These are phyloP conservation scores for Phylloporus gajari DNA, from an alignment of 1,284 basidiomycete species.

Conservation along the genomic window DNA sequence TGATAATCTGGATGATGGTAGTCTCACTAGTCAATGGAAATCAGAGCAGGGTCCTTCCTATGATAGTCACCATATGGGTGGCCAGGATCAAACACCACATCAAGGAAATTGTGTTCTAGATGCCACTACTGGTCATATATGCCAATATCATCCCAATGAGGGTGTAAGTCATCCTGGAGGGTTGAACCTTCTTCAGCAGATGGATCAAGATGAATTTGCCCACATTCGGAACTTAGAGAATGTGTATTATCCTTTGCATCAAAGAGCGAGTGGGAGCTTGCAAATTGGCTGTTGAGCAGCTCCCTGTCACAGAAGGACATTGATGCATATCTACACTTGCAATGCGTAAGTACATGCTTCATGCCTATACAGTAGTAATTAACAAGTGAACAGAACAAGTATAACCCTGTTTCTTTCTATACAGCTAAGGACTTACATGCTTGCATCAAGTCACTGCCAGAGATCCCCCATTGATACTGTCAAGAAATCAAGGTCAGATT, in stretches of 20 bases:
- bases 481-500: conserved; percentile 15
- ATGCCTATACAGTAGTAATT: too few relatives aligned
- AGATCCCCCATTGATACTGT: conserved; percentile 13
- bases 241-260: not conserved
- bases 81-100: too few relatives aligned
- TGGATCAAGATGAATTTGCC: not conserved
- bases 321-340: not conserved
- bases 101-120: not conserved
- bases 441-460: conserved; percentile 8
- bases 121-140: not conserved
- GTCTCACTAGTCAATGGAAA: too few relatives aligned
- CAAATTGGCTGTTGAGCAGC: not conserved
- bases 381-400: not conserved
- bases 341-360: conserved; percentile 1
- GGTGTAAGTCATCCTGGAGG: not conserved
- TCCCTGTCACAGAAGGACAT: conserved; percentile 4
- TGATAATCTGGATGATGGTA: too few relatives aligned
- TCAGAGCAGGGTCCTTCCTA: too few relatives aligned
- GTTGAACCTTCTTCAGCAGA: conserved; percentile 2
- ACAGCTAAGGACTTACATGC: conserved; percentile 2
- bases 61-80: too few relatives aligned
- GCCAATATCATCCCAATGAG: not conserved
- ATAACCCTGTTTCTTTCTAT: conserved; percentile 8
- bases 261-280: conserved; percentile 9
- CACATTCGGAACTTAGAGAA: not conserved